These are phyloP conservation scores for Heliamphora pulchella DNA, from an alignment of 179 eudicot genomes.

Conservation along the genomic window DNA sequence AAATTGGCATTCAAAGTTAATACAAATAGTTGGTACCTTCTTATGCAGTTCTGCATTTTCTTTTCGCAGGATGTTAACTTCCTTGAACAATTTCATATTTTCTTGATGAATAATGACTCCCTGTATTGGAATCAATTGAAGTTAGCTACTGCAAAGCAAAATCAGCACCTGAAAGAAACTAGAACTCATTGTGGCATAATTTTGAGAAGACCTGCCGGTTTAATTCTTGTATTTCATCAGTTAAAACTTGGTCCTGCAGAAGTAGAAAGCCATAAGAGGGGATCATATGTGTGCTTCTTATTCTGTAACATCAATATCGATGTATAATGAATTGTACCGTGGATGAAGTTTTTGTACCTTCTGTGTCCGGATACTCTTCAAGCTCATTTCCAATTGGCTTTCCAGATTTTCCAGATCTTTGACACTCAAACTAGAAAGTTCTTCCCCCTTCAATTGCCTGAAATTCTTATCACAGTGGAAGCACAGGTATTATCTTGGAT, in stretches of 20 bases:
- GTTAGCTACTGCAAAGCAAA: neutral
- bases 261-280: neutral
- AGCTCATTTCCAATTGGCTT: conserved; percentile 30
- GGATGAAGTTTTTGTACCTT: conserved; percentile 15
- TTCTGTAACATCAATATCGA: neutral
- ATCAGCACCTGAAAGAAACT: neutral
- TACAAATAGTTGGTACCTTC: conserved; percentile 22
- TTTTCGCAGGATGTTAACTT: conserved; percentile 25
- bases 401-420: conserved; percentile 16
- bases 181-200: conserved; percentile 6
- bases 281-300: neutral
- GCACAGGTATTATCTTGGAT: too few species aligned
- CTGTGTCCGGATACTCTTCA: conserved; percentile 29
- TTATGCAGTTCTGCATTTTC: conserved; percentile 38
- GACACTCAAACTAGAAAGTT: conserved; percentile 29
- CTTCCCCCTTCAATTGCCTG: conserved; percentile 42
- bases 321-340: too few species aligned
- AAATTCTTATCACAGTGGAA: neutral
- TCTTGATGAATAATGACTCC: conserved; percentile 30
- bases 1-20: neutral
- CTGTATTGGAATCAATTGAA: conserved; percentile 14
- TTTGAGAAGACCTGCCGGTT: conserved; percentile 28
- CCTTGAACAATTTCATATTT: conserved; percentile 29
- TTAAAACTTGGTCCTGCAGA: conserved; percentile 33
- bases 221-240: conserved; percentile 36